phyloP scores from a whole-genome alignment of 2,329 filamentous ascomycete species.

The Clonostachys sp. region DNA sequence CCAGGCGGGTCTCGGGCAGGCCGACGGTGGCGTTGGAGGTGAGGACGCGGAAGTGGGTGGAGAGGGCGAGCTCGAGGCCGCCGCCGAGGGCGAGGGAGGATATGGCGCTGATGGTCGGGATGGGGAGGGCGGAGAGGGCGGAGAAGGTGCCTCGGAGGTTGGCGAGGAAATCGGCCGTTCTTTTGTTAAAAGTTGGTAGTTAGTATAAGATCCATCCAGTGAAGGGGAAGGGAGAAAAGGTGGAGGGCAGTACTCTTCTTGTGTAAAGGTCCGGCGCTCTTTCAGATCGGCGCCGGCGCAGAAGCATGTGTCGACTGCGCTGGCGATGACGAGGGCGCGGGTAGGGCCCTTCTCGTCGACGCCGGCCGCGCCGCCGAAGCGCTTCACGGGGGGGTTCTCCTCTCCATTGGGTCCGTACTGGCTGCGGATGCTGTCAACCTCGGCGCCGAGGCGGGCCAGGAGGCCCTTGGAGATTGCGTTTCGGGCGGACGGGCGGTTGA shows the following conservation, averaged over 20 bases:
- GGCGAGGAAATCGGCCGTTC: constrained; percentile 73
- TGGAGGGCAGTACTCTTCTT: constrained; percentile 58
- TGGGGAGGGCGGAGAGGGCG: constrained; percentile 67
- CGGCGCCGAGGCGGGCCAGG: constrained; percentile 63
- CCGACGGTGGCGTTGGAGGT: constrained; percentile 73
- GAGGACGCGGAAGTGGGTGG: constrained; percentile 85
- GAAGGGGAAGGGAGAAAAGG: no score
- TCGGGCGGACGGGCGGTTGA: constrained; percentile 79
- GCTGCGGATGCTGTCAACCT: constrained; percentile 67
- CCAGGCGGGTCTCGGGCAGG: constrained; percentile 86
- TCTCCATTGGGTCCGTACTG: constrained; percentile 54
- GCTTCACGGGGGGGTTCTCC: constrained; percentile 35
- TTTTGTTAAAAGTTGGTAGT: constrained; percentile 25
- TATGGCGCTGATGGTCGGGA: constrained; percentile 87
- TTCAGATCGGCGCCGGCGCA: constrained; percentile 95
- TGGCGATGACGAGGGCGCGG: constrained; percentile 77
- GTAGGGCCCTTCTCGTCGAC: constrained; percentile 53
- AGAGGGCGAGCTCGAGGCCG: constrained; percentile 87
- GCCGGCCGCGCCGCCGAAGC: constrained; percentile 39
- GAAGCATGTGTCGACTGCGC: constrained; percentile 81
- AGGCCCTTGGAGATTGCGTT: constrained; percentile 87
- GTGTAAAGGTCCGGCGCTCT: constrained; percentile 72
- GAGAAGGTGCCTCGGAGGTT: constrained; percentile 73
- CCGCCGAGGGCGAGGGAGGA: constrained; percentile 85
- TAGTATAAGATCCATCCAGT: not conserved